A percentile compares a stretch with the other conserved stretches of the same genome.
These are phyloP conservation scores for Fraxinus anomala DNA, from an alignment of 257 asterid genomes.

Conservation along the genomic window DNA sequence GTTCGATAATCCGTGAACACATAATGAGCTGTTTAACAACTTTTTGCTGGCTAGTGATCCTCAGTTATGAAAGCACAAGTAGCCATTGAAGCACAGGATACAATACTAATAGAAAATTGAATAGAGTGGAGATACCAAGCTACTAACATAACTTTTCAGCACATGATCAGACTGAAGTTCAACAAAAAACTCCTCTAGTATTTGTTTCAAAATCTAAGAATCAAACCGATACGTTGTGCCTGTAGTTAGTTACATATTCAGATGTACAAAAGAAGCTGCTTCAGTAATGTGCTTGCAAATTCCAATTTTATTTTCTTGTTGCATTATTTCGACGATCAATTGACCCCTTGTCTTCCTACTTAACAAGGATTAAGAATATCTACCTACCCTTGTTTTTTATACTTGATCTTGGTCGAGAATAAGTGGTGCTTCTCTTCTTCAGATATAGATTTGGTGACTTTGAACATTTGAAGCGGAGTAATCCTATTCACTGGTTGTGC, in stretches of 20 bases:
- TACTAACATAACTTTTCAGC: no score
- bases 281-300: not conserved
- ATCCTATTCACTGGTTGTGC: no score
- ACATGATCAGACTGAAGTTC: no score
- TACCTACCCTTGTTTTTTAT: not conserved
- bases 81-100: no score
- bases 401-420: not conserved
- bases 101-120: no score
- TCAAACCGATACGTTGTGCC: no score
- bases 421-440: not conserved
- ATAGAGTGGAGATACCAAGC: no score
- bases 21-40: not conserved
- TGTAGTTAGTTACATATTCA: not conserved
- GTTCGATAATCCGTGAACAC: not conserved
- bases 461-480: not conserved
- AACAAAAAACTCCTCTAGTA: not conserved
- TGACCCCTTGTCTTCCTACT: not conserved
- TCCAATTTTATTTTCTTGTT: not conserved
- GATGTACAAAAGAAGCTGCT: not conserved
- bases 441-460: not conserved
- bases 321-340: not conserved
- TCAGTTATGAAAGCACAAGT: not conserved
- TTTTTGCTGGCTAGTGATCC: not conserved
- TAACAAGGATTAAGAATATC: not conserved
- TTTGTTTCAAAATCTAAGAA: not conserved